Conservation (phyloP, 345 rosid genomes). For the Euphorbia lathyris region DNA sequence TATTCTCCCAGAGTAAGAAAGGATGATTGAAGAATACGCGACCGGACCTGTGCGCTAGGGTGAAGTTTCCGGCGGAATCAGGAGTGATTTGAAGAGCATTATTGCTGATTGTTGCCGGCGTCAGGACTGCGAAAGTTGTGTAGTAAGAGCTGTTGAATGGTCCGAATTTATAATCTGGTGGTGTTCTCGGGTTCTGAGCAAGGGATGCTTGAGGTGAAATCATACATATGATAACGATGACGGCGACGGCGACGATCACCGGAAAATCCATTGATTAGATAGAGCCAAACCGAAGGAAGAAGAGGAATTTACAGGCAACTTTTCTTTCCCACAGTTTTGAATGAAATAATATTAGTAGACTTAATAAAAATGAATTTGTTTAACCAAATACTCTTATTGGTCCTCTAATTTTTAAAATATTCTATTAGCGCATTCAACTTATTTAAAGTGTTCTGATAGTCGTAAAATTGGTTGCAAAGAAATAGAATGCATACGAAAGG, state of each 20-base stretch:
- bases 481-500: too few relatives aligned
- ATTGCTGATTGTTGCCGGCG: slow-evolving; percentile 34
- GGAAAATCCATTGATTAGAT: background rate
- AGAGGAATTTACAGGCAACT: background rate
- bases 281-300: background rate
- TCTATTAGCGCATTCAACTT: too few relatives aligned
- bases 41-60: slow-evolving; percentile 36
- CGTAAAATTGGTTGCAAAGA: too few relatives aligned
- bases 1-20: slow-evolving; percentile 38
- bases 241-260: background rate
- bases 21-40: slow-evolving; percentile 30
- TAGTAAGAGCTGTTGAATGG: slow-evolving; percentile 31
- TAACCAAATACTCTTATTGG: too few relatives aligned
- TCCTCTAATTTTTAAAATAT: too few relatives aligned
- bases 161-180: slow-evolving; percentile 19
- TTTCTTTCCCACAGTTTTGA: background rate
- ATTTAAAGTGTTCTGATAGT: too few relatives aligned
- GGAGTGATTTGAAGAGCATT: slow-evolving; percentile 52
- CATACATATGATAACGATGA: background rate
- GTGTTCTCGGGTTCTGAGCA: background rate
- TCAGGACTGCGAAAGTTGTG: slow-evolving; percentile 6
- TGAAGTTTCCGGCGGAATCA: slow-evolving; percentile 32
- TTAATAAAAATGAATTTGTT: background rate
- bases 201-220: background rate
- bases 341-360: background rate